A percentile compares a stretch with the other conserved stretches of the same genome.
phyloP scores from a whole-genome alignment of 2,329 filamentous ascomycete genomes.

The Peltaster fructicola region DNA sequence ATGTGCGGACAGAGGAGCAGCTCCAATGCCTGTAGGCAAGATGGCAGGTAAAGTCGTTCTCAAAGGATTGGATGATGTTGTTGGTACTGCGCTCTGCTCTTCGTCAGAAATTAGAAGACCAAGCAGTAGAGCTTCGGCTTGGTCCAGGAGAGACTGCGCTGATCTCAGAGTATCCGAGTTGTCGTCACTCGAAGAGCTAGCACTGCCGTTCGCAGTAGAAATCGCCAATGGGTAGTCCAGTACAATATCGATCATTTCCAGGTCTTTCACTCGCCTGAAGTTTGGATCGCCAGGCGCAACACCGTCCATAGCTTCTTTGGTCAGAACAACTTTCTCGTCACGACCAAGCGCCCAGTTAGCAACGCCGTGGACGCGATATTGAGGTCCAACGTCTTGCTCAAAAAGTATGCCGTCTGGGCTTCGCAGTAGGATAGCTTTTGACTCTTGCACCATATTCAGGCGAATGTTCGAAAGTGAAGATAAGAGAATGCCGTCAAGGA shows the following conservation, averaged over 20 bases:
- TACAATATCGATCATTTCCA: slow-evolving; percentile 55
- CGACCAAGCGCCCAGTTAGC: slow-evolving; percentile 67
- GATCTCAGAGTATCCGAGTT: no score
- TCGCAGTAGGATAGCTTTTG: slow-evolving; percentile 21
- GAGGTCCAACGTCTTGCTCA: slow-evolving; percentile 20
- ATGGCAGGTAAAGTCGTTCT: slow-evolving; percentile 28
- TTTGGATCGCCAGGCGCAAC: slow-evolving; percentile 65
- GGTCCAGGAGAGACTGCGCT: no score
- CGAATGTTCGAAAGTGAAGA: slow-evolving; percentile 43
- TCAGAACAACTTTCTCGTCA: slow-evolving; percentile 72
- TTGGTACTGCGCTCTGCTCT: no score
- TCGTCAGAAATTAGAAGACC: no score
- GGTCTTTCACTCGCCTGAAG: slow-evolving; percentile 62
- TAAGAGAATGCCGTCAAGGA: slow-evolving; percentile 41
- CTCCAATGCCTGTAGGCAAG: slow-evolving; percentile 41
- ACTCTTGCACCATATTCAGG: slow-evolving; percentile 51
- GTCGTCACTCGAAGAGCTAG: slow-evolving; percentile 13
- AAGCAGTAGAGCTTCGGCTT: no score
- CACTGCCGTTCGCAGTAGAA: slow-evolving; percentile 2
- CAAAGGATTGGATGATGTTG: slow-evolving; percentile 1
- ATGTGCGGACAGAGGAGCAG: slow-evolving; percentile 44
- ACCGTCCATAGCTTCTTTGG: slow-evolving; percentile 48
- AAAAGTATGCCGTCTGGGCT: slow-evolving; percentile 17
- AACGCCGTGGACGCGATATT: slow-evolving; percentile 61
- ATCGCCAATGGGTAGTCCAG: slow-evolving; percentile 30